phyloP scores from a whole-genome alignment of 306 rosid species.

The Dalbergia oliveri region DNA sequence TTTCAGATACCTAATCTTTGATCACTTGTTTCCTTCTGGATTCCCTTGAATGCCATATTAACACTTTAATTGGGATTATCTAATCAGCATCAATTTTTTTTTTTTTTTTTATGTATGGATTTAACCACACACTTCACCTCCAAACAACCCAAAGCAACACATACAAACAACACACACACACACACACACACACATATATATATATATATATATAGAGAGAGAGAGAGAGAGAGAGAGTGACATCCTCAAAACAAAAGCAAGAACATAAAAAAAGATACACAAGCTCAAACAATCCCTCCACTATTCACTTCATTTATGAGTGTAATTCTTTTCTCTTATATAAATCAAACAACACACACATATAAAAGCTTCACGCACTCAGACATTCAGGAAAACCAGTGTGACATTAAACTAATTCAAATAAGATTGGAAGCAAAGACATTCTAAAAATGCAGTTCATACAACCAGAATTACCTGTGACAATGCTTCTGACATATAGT shows the following conservation, averaged over 20 bases:
- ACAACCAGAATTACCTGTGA: conserved; percentile 72
- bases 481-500: conserved; percentile 85
- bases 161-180: background rate
- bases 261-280: conserved; percentile 1
- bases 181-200: background rate
- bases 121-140: conserved; percentile 15
- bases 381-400: conserved; percentile 12
- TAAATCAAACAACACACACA: background rate
- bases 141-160: conserved; percentile 32
- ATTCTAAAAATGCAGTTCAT: conserved; percentile 37
- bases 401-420: conserved; percentile 16
- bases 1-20: conserved; percentile 1
- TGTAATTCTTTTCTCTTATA: background rate
- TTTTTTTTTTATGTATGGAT: background rate
- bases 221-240: background rate
- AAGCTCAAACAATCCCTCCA: conserved; percentile 7
- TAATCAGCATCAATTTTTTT: background rate
- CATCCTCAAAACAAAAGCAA: background rate
- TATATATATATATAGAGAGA: no score
- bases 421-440: conserved; percentile 16
- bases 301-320: conserved; percentile 28
- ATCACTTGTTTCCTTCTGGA: conserved; percentile 14
- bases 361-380: conserved; percentile 23
- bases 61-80: background rate
- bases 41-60: conserved; percentile 4